Base-by-base conservation (phyloP, 345 rosid genomes). In the Cardamine resedifolia region DNA sequence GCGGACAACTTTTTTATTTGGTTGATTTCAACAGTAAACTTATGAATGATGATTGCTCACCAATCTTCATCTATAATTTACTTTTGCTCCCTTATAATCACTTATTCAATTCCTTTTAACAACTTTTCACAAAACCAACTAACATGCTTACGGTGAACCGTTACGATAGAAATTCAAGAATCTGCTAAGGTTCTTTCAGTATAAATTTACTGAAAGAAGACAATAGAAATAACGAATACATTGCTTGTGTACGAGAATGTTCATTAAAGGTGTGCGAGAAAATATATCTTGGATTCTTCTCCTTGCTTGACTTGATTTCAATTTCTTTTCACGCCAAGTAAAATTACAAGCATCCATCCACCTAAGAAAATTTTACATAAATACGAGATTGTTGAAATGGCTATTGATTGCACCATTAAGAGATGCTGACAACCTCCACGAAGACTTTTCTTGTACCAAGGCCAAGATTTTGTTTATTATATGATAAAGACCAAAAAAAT, bases 381-480 rank as follows among this genome's bases (percentile, higher is more conserved):
- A 19, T 20, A 34, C 20, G 24, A 39, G 15, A 55, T 8, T 68
- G 21, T 57, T 10, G 19, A 30, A 47, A 33, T 49, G n/a, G 26
- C 19, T 58, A 48, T 34, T 70, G 50, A 69, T 69, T 57, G 56
- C 56, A 45, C 16, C 73, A 69, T 69, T 31, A 45, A 15, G 16
- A 24, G 51, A 41, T 68, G 52, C 16, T 53, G 72, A 24, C 71
- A 67, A 38, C 48, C 33, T 14, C 57, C 28, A 48, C 58, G 4
- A 1, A 26, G 3, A 27, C 26, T 10, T 53, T 38, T 38, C 14
- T 19, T 66, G 52, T 66, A 14, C 44, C 8, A 64, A 44, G 12
- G 28, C 60, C 60, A 55, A 26, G 0, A 7, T 7, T 7, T 16
- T 48, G 10, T 50, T 21, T 2, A n/a, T 45, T 1, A 23, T 21